These are phyloP conservation scores for Dalbergia cultrata DNA, from an alignment of 306 rosid genomes.

Conservation along the genomic window DNA sequence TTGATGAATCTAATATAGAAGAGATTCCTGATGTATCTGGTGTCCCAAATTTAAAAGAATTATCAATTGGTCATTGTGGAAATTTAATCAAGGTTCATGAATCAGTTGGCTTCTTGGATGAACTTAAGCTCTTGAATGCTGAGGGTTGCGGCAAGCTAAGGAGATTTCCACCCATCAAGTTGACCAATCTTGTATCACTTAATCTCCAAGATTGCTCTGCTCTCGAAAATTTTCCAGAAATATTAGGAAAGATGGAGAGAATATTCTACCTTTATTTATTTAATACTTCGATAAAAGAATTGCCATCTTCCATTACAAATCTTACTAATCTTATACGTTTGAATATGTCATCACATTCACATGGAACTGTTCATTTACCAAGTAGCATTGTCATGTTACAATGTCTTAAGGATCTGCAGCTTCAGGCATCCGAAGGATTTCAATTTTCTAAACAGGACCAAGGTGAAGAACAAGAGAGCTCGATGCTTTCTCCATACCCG, in stretches of 20 bases:
- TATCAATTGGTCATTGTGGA: neutral
- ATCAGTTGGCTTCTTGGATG: neutral
- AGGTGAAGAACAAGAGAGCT: too few relatives aligned
- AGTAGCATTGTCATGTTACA: neutral
- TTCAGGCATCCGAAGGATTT: neutral
- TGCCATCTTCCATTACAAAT: constrained; percentile 1
- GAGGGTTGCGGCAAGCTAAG: neutral
- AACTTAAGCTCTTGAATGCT: neutral
- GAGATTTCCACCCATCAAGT: neutral
- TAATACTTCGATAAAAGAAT: neutral
- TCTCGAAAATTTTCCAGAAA: constrained; percentile 1
- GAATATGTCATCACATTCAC: neutral
- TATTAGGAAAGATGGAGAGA: constrained; percentile 1
- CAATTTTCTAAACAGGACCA: too few relatives aligned
- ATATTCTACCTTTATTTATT: neutral
- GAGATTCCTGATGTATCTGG: neutral
- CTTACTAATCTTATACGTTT: neutral
- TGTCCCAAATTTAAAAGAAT: neutral
- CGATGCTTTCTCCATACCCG: neutral
- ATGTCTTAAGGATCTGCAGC: neutral
- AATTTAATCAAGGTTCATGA: neutral
- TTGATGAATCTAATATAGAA: neutral
- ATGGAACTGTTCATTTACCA: neutral
- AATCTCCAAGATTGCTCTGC: neutral
- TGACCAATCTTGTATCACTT: neutral